Percentiles rank a stretch among this genome's conserved stretches.
Evolutionary conservation across 345 rosid species (phyloP).

Genomic region (Arabidopsis suecica): DNA sequence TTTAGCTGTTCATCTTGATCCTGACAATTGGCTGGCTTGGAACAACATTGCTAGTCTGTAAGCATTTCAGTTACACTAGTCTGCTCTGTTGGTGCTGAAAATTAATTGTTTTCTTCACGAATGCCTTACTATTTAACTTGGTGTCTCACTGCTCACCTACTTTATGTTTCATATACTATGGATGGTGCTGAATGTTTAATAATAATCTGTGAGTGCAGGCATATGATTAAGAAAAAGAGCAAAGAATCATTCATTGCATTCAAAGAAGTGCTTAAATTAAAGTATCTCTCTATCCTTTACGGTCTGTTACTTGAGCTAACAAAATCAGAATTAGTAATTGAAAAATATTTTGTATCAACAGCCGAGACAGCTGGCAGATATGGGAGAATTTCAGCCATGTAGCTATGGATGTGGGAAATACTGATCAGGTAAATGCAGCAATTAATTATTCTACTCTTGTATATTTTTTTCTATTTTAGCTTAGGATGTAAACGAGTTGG

Average conservation of each 20-base stretch:
- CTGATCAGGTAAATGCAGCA: constrained; percentile 67
- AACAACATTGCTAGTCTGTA: constrained; percentile 97
- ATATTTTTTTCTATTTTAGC: constrained; percentile 9
- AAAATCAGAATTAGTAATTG: not conserved
- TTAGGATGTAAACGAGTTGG: constrained; percentile 9
- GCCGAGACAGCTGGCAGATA: constrained; percentile 95
- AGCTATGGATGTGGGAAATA: constrained; percentile 86
- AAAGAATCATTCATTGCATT: constrained; percentile 89
- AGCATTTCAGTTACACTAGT: constrained; percentile 42
- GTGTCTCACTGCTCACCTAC: not conserved
- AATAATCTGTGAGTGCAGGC: constrained; percentile 55
- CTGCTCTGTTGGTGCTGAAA: constrained; percentile 26
- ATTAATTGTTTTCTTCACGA: not conserved
- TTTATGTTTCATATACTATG: not conserved
- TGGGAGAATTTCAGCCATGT: constrained; percentile 93
- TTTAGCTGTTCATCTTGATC: constrained; percentile 92
- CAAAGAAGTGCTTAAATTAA: constrained; percentile 94
- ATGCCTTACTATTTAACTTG: constrained; percentile 26
- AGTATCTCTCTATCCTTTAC: constrained; percentile 54
- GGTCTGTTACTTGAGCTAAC: not conserved
- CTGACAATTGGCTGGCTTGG: constrained; percentile 99
- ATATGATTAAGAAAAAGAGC: constrained; percentile 87
- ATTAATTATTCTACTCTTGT: not conserved
- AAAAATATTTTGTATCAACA: constrained; percentile 46
- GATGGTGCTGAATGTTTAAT: constrained; percentile 6